A percentile compares a stretch with the other conserved stretches of the same genome.
Conservation (phyloP, 495 filamentous ascomycete genomes). For the Friedmanniomyces simplex region DNA sequence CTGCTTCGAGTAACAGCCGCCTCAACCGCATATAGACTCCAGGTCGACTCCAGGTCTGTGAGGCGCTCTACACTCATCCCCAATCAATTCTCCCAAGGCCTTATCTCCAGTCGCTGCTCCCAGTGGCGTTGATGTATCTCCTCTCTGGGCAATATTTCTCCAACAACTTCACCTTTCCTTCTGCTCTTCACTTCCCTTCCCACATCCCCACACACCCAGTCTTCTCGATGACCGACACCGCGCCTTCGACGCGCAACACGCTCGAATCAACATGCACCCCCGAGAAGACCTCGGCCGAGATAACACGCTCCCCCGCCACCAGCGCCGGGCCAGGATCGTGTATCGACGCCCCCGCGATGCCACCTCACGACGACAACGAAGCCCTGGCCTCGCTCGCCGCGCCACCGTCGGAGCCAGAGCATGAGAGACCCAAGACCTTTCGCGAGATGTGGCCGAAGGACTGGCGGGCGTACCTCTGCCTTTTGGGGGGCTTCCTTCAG, state of each 20-base stretch:
- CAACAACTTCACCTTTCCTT: too few relatives aligned
- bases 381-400: neutral
- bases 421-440: constrained; percentile 20
- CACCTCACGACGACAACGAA: neutral
- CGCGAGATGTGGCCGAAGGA: constrained; percentile 31
- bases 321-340: neutral
- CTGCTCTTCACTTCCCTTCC: neutral
- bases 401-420: neutral
- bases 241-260: neutral
- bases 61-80: too few relatives aligned
- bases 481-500: constrained; percentile 34
- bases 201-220: neutral
- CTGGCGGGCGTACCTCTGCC: constrained; percentile 31
- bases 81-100: too few relatives aligned
- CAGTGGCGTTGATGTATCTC: too few relatives aligned
- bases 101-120: too few relatives aligned
- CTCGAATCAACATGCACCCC: neutral
- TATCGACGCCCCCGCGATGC: neutral
- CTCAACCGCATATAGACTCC: too few relatives aligned
- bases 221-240: neutral
- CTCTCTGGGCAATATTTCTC: too few relatives aligned
- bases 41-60: too few relatives aligned
- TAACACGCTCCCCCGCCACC: neutral
- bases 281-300: neutral
- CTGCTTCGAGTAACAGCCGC: too few relatives aligned